phyloP scores from a whole-genome alignment of 306 rosid species.

The Abrus precatorius region DNA sequence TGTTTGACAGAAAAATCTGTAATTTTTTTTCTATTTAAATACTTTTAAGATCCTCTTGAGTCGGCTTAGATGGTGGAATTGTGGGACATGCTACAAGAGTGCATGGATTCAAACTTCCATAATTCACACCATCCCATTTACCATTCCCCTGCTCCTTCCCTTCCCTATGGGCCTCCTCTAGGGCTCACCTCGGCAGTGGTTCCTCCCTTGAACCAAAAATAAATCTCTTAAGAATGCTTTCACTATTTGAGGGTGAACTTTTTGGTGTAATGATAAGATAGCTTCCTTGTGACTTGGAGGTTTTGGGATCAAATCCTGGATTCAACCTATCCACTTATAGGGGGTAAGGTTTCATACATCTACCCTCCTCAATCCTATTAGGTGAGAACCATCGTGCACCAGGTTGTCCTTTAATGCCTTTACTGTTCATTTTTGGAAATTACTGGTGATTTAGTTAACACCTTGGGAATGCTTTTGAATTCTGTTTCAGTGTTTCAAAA shows the following conservation, averaged over 20 bases:
- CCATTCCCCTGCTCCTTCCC: neutral
- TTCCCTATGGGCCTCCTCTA: neutral
- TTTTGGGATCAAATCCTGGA: neutral
- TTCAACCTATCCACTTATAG: neutral
- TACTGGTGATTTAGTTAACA: slow-evolving; percentile 9
- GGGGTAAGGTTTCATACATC: neutral
- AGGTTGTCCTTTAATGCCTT: neutral
- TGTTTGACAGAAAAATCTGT: neutral
- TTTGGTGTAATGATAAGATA: neutral
- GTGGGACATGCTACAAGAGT: slow-evolving; percentile 11
- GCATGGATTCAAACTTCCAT: slow-evolving; percentile 33
- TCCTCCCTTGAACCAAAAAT: slow-evolving; percentile 7
- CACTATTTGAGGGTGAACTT: neutral
- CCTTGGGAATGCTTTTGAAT: slow-evolving; percentile 14
- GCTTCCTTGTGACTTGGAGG: neutral
- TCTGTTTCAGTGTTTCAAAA: slow-evolving; percentile 14
- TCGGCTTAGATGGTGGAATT: slow-evolving; percentile 8
- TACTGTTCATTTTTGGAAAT: neutral
- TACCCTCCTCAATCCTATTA: neutral
- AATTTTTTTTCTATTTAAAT: neutral
- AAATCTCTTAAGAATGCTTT: neutral
- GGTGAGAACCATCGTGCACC: neutral
- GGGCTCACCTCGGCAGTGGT: slow-evolving; percentile 14
- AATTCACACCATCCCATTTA: slow-evolving; percentile 5
- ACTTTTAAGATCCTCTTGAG: slow-evolving; percentile 12